Evolutionary conservation across 768 basidiomycete species (phyloP), one percentile per base, ranked within the genome.

Genomic region (Coprinellus aureogranulatus): DNA sequence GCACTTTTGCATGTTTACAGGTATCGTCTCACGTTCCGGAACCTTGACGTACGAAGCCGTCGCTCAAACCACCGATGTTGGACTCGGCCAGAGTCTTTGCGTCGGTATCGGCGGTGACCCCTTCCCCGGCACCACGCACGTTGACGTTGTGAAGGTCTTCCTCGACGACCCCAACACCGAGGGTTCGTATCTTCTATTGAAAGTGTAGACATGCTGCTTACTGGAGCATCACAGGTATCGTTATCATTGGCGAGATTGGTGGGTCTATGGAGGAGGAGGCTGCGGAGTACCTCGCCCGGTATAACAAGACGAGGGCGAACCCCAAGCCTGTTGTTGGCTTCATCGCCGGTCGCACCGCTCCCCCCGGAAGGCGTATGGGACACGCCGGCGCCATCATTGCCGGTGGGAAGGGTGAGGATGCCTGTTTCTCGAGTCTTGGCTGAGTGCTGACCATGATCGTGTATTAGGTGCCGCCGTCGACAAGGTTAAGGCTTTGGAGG

Each of bases 221-320:
- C 37, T 44, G 26, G 53, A 40, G 57, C 67, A 26, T n/a, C 37
- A 55, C 14, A 93, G 92, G 95, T 65, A 95, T 99, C 62, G 96
- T 99, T 61, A 79, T 98, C 61, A 99, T 99, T 65, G 97, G 97
- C 59, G 97, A 99, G 77, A 99, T 99, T 64, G 97, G 97, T 61
- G 97, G 97, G 22, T 89, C 92, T 8, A 97, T 98, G 96, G 97
- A 99, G 76, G 97, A 99, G 73, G 96, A 98, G 62, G 97, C 97
- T 6, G 97, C 97, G 4, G 97, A 94, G 64, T 98, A 96, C 75
- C 79, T 99, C 55, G 90, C 91, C 70, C 81, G 83, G 72, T 89
- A 91, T 79, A 99, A 99, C 81, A 91, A 92, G 76, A 93, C 89
- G 26, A 83, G 90, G 53, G 73, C 73, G 55, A 79, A 87, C 62